Percentiles rank a stretch among this genome's conserved stretches.
Evolutionary conservation across 2,329 filamentous ascomycete genomes (phyloP).

Genomic region (Exophiala lecanii-corni): DNA sequence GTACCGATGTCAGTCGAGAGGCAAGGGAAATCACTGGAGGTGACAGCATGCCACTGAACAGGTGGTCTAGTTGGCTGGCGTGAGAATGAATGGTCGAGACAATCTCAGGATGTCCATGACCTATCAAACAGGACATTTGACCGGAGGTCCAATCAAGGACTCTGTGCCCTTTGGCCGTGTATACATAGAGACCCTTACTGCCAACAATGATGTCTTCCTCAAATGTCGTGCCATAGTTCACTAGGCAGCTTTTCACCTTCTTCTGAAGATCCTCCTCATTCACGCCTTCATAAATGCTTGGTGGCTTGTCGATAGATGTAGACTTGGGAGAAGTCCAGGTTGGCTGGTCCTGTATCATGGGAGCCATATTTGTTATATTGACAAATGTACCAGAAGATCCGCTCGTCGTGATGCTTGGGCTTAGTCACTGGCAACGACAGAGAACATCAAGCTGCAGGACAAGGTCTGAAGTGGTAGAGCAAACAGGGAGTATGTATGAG

Average conservation of each 20-base stretch:
- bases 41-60: slow-evolving; percentile 56
- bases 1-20: slow-evolving; percentile 45
- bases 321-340: slow-evolving; percentile 8
- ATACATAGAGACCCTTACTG: slow-evolving; percentile 45
- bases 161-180: slow-evolving; percentile 38
- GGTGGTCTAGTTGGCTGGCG: slow-evolving; percentile 52
- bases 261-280: slow-evolving; percentile 17
- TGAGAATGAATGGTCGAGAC: slow-evolving; percentile 49
- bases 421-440: no score
- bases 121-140: slow-evolving; percentile 57
- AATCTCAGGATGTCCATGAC: slow-evolving; percentile 56
- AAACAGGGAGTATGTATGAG: no score
- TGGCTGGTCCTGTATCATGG: slow-evolving; percentile 25
- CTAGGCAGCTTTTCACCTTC: slow-evolving; percentile 32
- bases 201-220: slow-evolving; percentile 41
- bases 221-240: slow-evolving; percentile 27
- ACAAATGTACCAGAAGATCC: no score
- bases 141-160: slow-evolving; percentile 59
- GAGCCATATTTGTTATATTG: slow-evolving; percentile 20
- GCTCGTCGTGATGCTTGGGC: no score
- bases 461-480: no score
- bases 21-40: slow-evolving; percentile 54
- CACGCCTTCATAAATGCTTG: slow-evolving; percentile 36
- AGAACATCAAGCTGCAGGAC: no score
- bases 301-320: slow-evolving; percentile 27